phyloP scores from a whole-genome alignment of 2,329 filamentous ascomycete species.

The Colletotrichum cordylinicola region DNA sequence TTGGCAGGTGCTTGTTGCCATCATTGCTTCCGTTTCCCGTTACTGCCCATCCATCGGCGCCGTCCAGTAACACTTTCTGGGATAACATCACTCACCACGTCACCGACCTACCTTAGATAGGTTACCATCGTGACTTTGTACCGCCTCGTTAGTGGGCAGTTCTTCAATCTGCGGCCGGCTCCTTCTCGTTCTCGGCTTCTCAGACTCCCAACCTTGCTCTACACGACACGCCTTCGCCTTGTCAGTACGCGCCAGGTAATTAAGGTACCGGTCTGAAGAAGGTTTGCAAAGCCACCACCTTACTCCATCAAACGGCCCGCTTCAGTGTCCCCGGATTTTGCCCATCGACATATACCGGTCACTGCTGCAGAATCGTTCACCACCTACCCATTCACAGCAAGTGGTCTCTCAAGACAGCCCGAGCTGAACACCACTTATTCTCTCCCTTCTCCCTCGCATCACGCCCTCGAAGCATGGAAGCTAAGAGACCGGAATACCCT shows the following conservation, averaged over 20 bases:
- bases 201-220: background rate
- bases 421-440: background rate
- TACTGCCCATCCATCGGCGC: background rate
- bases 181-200: background rate
- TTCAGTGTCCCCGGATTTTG: background rate
- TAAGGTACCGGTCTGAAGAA: background rate
- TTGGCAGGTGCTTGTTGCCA: background rate
- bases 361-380: background rate
- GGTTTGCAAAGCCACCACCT: background rate
- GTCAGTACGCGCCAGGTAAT: background rate
- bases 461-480: background rate
- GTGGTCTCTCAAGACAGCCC: background rate
- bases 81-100: background rate
- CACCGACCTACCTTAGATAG: background rate
- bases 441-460: background rate
- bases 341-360: background rate
- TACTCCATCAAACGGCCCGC: background rate
- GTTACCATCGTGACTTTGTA: background rate
- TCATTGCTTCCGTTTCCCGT: background rate
- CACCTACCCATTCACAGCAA: background rate
- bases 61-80: background rate
- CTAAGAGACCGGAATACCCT: background rate
- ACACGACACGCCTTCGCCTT: background rate
- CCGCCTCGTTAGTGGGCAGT: background rate
- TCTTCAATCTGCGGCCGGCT: background rate